Evolutionary conservation across 495 filamentous ascomycete species (phyloP).

Genomic region (Jackrogersella multiformis): DNA sequence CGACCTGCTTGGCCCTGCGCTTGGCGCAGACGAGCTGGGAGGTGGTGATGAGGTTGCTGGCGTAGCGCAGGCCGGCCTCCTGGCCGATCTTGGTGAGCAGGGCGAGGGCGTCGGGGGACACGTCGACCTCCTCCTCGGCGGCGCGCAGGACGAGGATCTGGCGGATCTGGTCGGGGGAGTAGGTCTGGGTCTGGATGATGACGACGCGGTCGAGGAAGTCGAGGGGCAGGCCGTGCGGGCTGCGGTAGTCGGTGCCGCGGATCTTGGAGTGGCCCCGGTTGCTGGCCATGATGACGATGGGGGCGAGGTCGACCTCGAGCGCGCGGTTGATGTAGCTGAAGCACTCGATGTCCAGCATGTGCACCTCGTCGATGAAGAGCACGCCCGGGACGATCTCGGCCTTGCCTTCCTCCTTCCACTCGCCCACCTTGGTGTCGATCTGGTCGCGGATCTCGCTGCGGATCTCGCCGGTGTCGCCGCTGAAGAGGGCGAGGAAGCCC

Average conservation of each 20-base stretch:
- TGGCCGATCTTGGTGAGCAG: slow-evolving; percentile 94
- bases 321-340: slow-evolving; percentile 99
- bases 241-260: slow-evolving; percentile 88
- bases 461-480: slow-evolving; percentile 98
- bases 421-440: slow-evolving; percentile 97
- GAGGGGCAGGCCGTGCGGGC: slow-evolving; percentile 90
- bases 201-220: slow-evolving; percentile 97
- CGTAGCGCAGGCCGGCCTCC: slow-evolving; percentile 91
- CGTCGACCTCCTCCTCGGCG: slow-evolving; percentile 93
- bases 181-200: slow-evolving; percentile 95
- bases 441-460: slow-evolving; percentile 95
- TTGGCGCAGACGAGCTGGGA: slow-evolving; percentile 82
- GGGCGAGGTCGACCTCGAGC: slow-evolving; percentile 89
- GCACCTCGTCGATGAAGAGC: slow-evolving; percentile 98
- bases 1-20: slow-evolving; percentile 79
- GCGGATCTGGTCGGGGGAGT: slow-evolving; percentile 82
- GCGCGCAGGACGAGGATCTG: slow-evolving; percentile 91
- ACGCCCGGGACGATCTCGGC: slow-evolving; percentile 97
- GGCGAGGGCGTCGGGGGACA: slow-evolving; percentile 86
- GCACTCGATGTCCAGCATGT: slow-evolving; percentile 99
- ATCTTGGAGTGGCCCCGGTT: slow-evolving; percentile 94
- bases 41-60: slow-evolving; percentile 94
- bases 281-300: slow-evolving; percentile 99
- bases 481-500: slow-evolving; percentile 95
- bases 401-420: slow-evolving; percentile 99